Evolutionary conservation across 2,329 filamentous ascomycete genomes (phyloP).

Genomic region (Nemania sp.): DNA sequence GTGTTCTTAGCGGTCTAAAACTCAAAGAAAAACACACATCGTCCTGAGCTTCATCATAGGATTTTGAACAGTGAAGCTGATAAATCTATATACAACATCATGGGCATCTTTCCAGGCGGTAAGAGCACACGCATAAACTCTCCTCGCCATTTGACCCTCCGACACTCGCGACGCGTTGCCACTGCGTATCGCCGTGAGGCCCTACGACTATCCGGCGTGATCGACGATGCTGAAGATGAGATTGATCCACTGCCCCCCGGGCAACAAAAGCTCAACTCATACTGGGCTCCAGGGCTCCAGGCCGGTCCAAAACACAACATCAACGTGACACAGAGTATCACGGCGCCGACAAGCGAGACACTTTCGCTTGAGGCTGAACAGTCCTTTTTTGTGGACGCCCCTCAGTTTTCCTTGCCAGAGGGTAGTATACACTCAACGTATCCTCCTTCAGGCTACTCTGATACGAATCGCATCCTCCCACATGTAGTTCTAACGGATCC

Average conservation of each 20-base stretch:
- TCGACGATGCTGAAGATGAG: constrained; percentile 25
- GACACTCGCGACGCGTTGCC: constrained; percentile 32
- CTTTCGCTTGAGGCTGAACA: constrained; percentile 40
- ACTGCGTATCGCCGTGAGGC: neutral
- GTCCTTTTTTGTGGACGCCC: constrained; percentile 54
- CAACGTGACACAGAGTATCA: constrained; percentile 21
- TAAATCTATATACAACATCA: too few species aligned
- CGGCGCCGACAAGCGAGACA: neutral
- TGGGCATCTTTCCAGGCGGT: constrained; percentile 36
- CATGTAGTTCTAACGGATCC: constrained; percentile 60
- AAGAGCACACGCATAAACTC: constrained; percentile 39
- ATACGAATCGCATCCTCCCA: constrained; percentile 53
- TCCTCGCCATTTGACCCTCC: constrained; percentile 42
- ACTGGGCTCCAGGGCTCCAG: constrained; percentile 38
- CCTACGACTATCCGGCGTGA: constrained; percentile 5
- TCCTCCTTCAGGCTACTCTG: constrained; percentile 55
- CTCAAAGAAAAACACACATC: neutral
- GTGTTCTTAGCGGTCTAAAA: neutral
- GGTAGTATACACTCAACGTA: constrained; percentile 54
- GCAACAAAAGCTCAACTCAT: constrained; percentile 42
- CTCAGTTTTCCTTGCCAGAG: constrained; percentile 52
- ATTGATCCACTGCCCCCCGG: constrained; percentile 32
- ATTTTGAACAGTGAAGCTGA: too few species aligned
- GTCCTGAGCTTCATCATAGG: neutral
- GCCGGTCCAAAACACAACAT: constrained; percentile 36